Evolutionary conservation across 768 basidiomycete species (phyloP), one percentile per base, ranked within the genome.

Genomic region (Coprinopsis cinerea): DNA sequence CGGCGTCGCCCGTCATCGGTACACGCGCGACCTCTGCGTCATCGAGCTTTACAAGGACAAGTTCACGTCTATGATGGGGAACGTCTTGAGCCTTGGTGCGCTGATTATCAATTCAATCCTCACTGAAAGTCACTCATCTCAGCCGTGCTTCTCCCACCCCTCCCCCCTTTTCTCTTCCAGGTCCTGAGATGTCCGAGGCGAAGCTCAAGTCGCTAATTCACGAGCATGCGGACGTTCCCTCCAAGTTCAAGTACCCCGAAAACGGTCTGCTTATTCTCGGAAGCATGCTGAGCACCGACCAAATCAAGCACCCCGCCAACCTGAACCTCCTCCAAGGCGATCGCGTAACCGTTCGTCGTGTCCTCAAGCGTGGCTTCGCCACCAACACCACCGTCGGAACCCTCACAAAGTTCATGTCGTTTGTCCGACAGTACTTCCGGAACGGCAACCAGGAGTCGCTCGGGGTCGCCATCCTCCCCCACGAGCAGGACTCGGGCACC

Each of bases 11-110:
- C 65, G 68, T 52, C 50, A 69, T 53, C 24, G 53, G 25, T 72
- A 69, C 53, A 72, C 66, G 0, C 25, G 55, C 28, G 72, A 73
- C 54, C 45, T 72, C 4, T 69, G 70, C 50, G 67, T 73, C 35
- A 57, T 72, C 54, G 59, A 68, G 62, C 57, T 73, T 6, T 50
- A 73, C 52, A 57, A 70, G 56, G 34, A 60, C 41, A 72, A 64
- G 58, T 70, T 73, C 61, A 25, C 10, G 51, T 46, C 54, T 47
- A 61, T 70, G 51, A 58, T 6, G 34, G 61, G 66, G 11, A 73
- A 73, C 48, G 66, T 65, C 1, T 9, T 73, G 9, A 56, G 58
- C 54, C 53, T 73, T 17, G 70, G 72, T 72, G 60, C 55, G 61
- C 63, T 45, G 56, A 53, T 64, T 59, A 39, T 53, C 57, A 23